Conservation (phyloP, 805 yeast genomes). For the Candida ovalis region DNA sequence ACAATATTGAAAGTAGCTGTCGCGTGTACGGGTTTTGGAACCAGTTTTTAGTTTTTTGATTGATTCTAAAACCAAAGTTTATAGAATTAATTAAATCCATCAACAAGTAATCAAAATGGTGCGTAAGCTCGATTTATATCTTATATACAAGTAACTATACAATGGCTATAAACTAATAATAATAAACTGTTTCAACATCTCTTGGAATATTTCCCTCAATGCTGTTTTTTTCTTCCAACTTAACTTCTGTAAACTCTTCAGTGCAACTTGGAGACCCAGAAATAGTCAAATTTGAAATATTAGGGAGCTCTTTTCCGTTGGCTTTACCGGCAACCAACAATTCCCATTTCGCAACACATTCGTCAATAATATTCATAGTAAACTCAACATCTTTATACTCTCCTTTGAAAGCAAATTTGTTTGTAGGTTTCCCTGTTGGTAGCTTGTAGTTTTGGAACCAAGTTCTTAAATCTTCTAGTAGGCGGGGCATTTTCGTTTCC, state of each 20-base stretch:
- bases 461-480: slow-evolving; percentile 59
- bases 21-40: background rate
- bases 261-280: slow-evolving; percentile 12
- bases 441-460: slow-evolving; percentile 86
- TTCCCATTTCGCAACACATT: slow-evolving; percentile 70
- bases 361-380: slow-evolving; percentile 57
- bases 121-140: no score
- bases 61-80: no score
- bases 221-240: slow-evolving; percentile 17
- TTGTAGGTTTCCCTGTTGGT: slow-evolving; percentile 77
- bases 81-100: no score
- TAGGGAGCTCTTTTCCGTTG: slow-evolving; percentile 31
- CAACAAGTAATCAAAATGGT: no score
- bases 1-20: background rate
- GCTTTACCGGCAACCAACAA: slow-evolving; percentile 44
- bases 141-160: no score
- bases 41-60: no score
- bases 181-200: slow-evolving; percentile 27
- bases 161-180: slow-evolving; percentile 24
- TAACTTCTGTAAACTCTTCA: slow-evolving; percentile 26
- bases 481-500: slow-evolving; percentile 62
- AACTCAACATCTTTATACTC: slow-evolving; percentile 54
- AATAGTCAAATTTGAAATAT: slow-evolving; percentile 11
- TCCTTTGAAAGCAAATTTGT: slow-evolving; percentile 72
- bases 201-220: slow-evolving; percentile 37